Evolutionary conservation across 108 stramenopile species (phyloP), one percentile per base, ranked within the genome.

Genomic region (Nitzschia palea): DNA sequence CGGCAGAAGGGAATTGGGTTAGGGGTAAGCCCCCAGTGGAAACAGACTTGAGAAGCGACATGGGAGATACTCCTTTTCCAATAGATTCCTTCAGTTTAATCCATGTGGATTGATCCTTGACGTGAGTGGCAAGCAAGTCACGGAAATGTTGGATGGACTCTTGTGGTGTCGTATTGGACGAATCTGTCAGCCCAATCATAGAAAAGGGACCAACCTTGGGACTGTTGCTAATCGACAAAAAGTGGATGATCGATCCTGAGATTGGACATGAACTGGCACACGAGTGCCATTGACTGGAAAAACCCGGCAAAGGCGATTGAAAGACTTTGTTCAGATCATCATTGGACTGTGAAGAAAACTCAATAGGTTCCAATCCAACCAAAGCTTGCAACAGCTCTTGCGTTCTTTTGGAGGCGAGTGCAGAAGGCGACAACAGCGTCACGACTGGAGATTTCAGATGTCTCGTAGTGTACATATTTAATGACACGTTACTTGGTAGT

Each of bases 241-340:
- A 85, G 44, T 87, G 86, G 28, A 87, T 40, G 25, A 87, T 43
- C 15, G 86, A 72, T 15, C 86, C 86, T 51, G 80, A 79, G 1
- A 43, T 31, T 0, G 70, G 70, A 67, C 83, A 84, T 27, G 54
- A 43, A 47, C 47, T 42, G 30, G 65, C 83, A 6, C 65, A 37
- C 12, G 86, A 87, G n/a, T 84, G 66, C 81, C 83, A 87, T 44
- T 62, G 71, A 10, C 62, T 20, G 10, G 82, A 70, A 29, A 63
- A 47, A 33, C 62, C 65, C 6, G 74, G 67, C 6, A 61, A 25
- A 31, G 67, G 67, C 10, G 70, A 75, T 40, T 51, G 25, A n/a
- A 64, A 73, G 3, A 44, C 42, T 17, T 62, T 53, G 68, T 82
- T 53, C 33, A 80, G 56, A 60, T 71, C 47, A 47, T 84, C 80